Base-by-base conservation (phyloP, 306 rosid genomes). In the Vicia sativa region DNA sequence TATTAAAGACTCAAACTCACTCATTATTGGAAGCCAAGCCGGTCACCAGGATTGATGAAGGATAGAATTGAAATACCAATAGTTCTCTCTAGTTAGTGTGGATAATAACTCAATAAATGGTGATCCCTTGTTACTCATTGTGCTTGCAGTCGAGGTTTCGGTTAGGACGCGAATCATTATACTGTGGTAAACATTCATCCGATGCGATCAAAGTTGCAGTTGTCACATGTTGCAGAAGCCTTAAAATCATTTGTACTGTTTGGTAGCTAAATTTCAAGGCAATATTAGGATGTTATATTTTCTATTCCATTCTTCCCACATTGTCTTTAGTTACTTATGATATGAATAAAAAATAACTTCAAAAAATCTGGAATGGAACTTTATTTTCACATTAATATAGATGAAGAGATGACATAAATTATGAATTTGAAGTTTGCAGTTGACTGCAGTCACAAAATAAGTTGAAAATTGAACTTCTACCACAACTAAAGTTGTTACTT, bases 81-180 rank as follows among this genome's bases (percentile, higher is more conserved):
- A 38, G 67, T 55, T 46, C 55, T 77, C 73, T 65, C 78, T 70
- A 80, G 92, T 72, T 56, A 81, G 76, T 76, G 86, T 68, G 76
- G 88, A 50, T 68, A 62, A 29, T 34, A 59, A 59, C 25, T 59
- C 46, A 55, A 74, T 80, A 56, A 12, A 68, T 21, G 50, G 13
- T 62, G 15, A 4, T 66, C 41, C 34, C 7, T 42, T 52, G 50
- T 10, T 35, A 14, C 34, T 42, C 25, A 19, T 23, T 21, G 31
- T 4, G 3, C 31, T 52, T 52, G 31, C 14, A 6, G 34, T 11
- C 4, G 7, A 1, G 14, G 9, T 11, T 21, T 4, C 7, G 0
- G 14, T 21, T 21, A 52, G 3, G 29, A 4, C 3, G 31, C 1
- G 3, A 52, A 52, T 6, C n/a, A 19, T 52, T 21, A 21, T 10